These are phyloP conservation scores for Mortierella sp. DNA, from an alignment of 371 early-diverging fungal species.

Conservation along the genomic window DNA sequence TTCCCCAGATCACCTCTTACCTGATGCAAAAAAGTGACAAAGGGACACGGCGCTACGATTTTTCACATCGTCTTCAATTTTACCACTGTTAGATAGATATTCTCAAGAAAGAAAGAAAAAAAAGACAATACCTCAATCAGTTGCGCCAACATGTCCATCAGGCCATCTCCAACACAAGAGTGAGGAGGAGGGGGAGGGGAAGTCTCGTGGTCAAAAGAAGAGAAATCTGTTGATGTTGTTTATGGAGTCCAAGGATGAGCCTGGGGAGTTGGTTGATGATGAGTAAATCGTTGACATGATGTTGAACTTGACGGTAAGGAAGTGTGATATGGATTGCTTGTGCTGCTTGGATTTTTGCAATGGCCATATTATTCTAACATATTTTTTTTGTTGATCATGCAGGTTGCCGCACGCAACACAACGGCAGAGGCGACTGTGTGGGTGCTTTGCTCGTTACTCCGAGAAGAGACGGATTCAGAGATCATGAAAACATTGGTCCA, in stretches of 20 bases:
- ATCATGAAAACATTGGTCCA: neutral
- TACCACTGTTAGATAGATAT: too few relatives aligned
- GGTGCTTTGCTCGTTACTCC: constrained; percentile 66
- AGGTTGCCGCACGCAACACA: constrained; percentile 73
- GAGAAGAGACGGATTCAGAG: constrained; percentile 13
- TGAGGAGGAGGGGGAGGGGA: too few relatives aligned
- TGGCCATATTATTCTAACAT: neutral
- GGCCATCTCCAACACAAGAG: too few relatives aligned
- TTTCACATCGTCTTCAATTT: too few relatives aligned
- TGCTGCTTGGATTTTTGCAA: too few relatives aligned
- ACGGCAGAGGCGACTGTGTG: constrained; percentile 79
- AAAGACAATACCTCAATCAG: too few relatives aligned
- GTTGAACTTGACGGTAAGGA: constrained; percentile 66
- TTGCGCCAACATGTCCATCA: too few relatives aligned
- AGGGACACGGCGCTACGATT: too few relatives aligned
- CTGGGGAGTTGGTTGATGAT: constrained; percentile 61
- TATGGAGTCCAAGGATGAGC: constrained; percentile 64
- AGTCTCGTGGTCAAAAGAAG: too few relatives aligned
- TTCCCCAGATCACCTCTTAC: too few relatives aligned
- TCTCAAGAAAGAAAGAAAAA: too few relatives aligned
- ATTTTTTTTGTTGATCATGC: neutral
- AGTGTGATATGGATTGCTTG: neutral
- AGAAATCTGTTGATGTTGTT: constrained; percentile 70
- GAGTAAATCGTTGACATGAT: constrained; percentile 70
- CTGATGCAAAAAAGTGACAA: too few relatives aligned